Base-by-base conservation (phyloP, 2,329 filamentous ascomycete species). In the Phyllosticta citrichinensis region DNA sequence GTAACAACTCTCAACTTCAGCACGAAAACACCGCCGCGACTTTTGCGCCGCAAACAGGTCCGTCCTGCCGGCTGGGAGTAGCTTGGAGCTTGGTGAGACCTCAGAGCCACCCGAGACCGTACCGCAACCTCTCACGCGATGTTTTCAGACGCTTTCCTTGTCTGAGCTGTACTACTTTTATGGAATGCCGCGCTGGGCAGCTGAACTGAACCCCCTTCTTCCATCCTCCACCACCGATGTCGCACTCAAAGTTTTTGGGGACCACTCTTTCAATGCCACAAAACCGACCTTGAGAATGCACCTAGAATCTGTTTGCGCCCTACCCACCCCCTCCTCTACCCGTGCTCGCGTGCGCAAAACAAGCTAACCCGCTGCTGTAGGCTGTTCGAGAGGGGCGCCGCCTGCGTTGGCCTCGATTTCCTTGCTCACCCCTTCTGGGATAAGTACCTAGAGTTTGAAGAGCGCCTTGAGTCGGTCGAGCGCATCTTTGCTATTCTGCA, bases 391-490 rank as follows among this genome's bases (percentile, higher is more conserved):
- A 89, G 94, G 66, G 94, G 88, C 64, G 89, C 91, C 27, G 82
- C 83, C 30, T 87, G 84, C 68, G 91, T 96, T 51, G 94, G 94
- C 17, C 82, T 97, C 19, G 94, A 99, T 75, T 99, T 96, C 71
- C 81, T 96, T 30, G 88, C 92, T 2, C 91, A 97, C 71, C 91
- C 91, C 1, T 97, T 99, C 77, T 99, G 94, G 94, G 94, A 99
- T 75, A 97, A 96, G 76, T 99, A 96, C 70, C 85, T 99, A 65
- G 94, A 97, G 72, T 97, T 95, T 69, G 94, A 97, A 73, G 92
- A 97, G 72, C 88, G 92, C 1, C 81, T 93, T 64, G 91, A 96
- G 69, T 85, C 88, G 0, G 84, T 87, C 14, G 89, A 95, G 33
- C 90, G 86, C 68, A 89, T 97, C 60, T 96, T 95, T 67, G 85